Conservation (phyloP, 2,329 filamentous ascomycete genomes). For the Teratosphaeria destructans region DNA sequence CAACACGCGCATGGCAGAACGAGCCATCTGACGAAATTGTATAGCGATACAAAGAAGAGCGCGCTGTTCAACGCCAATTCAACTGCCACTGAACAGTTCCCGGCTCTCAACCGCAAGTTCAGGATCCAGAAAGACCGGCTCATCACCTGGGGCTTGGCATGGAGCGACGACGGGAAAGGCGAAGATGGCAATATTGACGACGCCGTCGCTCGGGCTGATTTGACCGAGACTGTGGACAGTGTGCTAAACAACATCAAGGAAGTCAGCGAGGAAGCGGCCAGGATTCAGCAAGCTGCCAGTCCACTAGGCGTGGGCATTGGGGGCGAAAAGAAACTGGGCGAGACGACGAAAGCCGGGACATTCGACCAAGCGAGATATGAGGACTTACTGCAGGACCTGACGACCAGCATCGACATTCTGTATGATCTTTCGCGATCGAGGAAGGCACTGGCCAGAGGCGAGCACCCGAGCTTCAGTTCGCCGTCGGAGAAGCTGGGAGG, state of each 20-base stretch:
- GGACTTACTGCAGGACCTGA: conserved; percentile 63
- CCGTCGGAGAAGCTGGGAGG: conserved; percentile 4
- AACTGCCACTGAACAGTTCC: conserved; percentile 53
- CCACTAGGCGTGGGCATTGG: conserved; percentile 14
- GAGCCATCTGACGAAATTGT: conserved; percentile 53
- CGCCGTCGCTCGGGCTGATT: conserved; percentile 54
- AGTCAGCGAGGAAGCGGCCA: conserved; percentile 65
- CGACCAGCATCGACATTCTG: conserved; percentile 66
- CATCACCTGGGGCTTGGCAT: conserved; percentile 70
- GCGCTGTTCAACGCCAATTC: conserved; percentile 45
- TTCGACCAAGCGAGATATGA: conserved; percentile 61
- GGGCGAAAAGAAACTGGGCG: conserved; percentile 21
- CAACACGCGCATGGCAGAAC: conserved; percentile 13
- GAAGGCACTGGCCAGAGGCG: conserved; percentile 31
- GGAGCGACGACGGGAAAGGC: conserved; percentile 58
- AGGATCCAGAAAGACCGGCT: conserved; percentile 71
- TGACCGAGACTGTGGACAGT: conserved; percentile 67
- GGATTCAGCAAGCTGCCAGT: conserved; percentile 45
- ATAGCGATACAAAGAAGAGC: conserved; percentile 71
- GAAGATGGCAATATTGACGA: conserved; percentile 63
- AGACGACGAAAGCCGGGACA: conserved; percentile 37
- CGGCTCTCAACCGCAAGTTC: conserved; percentile 62
- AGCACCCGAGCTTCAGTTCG: conserved; percentile 24
- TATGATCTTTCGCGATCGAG: conserved; percentile 65
- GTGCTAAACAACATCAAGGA: conserved; percentile 75